Evolutionary conservation across 441 rosid species (phyloP).

Genomic region (Manihot esculenta): DNA sequence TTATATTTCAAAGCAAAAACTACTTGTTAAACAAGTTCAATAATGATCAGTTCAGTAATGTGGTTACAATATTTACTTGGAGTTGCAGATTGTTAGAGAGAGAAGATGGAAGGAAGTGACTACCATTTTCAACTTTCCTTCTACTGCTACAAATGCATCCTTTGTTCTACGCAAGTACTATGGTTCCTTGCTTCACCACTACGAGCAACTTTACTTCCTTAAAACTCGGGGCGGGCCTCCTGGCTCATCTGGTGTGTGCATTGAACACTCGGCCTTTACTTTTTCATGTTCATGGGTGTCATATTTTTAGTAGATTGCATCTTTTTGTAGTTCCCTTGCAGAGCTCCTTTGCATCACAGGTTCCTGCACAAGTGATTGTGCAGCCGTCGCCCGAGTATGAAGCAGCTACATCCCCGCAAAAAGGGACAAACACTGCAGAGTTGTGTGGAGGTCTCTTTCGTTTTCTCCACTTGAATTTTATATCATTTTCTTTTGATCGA

Average conservation of each 20-base stretch:
- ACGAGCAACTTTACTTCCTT: conserved; percentile 76
- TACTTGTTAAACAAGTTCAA: neutral
- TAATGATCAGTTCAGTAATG: neutral
- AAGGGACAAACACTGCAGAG: conserved; percentile 38
- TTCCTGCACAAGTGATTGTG: conserved; percentile 44
- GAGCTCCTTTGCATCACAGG: conserved; percentile 33
- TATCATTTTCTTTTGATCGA: neutral
- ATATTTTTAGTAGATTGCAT: neutral
- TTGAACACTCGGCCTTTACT: neutral
- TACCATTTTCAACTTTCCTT: conserved; percentile 87
- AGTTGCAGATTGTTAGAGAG: conserved; percentile 69
- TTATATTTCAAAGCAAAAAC: neutral
- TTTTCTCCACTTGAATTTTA: neutral
- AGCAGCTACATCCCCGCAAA: conserved; percentile 45
- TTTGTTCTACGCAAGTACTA: conserved; percentile 93
- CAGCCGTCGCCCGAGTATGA: conserved; percentile 46
- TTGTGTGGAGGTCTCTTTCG: conserved; percentile 47
- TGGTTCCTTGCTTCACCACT: conserved; percentile 69
- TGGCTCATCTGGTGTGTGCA: conserved; percentile 44
- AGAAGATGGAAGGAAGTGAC: conserved; percentile 96
- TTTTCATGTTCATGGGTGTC: too few species aligned
- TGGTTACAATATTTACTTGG: conserved; percentile 19
- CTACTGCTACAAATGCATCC: conserved; percentile 97
- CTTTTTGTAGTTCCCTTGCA: conserved; percentile 43
- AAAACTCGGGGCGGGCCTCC: conserved; percentile 51